These are phyloP conservation scores for Rostrohypoxylon terebratum DNA, from an alignment of 495 filamentous ascomycete genomes.

Conservation along the genomic window DNA sequence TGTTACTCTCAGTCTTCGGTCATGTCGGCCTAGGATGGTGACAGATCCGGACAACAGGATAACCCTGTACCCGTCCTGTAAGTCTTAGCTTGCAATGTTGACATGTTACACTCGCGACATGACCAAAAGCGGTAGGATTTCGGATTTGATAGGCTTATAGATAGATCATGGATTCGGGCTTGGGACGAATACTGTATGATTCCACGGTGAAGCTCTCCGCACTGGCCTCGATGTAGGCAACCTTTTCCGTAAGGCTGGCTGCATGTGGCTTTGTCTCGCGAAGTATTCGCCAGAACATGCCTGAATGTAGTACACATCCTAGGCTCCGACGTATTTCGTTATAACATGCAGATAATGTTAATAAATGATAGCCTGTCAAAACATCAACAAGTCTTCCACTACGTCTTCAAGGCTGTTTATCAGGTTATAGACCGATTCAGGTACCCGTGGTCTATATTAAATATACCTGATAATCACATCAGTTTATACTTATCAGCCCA, in stretches of 20 bases:
- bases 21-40: slow-evolving; percentile 31
- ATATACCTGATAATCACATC: slow-evolving; percentile 12
- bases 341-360: slow-evolving; percentile 13
- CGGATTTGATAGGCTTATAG: slow-evolving; percentile 8
- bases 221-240: slow-evolving; percentile 24
- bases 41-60: slow-evolving; percentile 38
- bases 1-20: slow-evolving; percentile 27
- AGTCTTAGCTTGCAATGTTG: slow-evolving; percentile 24
- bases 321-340: background rate
- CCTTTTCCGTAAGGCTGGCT: slow-evolving; percentile 29
- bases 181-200: slow-evolving; percentile 20
- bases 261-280: slow-evolving; percentile 33
- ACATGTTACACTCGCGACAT: slow-evolving; percentile 26
- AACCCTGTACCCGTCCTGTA: slow-evolving; percentile 24
- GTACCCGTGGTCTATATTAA: slow-evolving; percentile 35
- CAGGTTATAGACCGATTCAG: slow-evolving; percentile 29
- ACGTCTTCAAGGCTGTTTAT: background rate
- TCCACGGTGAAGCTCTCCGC: slow-evolving; percentile 20
- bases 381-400: background rate
- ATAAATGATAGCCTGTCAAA: slow-evolving; percentile 14
- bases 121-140: background rate
- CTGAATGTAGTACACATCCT: slow-evolving; percentile 12
- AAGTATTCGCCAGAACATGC: background rate
- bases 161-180: slow-evolving; percentile 14
- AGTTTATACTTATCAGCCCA: slow-evolving; percentile 10